These are phyloP conservation scores for Amanita molliuscula DNA, from an alignment of 768 basidiomycete genomes.

Conservation along the genomic window DNA sequence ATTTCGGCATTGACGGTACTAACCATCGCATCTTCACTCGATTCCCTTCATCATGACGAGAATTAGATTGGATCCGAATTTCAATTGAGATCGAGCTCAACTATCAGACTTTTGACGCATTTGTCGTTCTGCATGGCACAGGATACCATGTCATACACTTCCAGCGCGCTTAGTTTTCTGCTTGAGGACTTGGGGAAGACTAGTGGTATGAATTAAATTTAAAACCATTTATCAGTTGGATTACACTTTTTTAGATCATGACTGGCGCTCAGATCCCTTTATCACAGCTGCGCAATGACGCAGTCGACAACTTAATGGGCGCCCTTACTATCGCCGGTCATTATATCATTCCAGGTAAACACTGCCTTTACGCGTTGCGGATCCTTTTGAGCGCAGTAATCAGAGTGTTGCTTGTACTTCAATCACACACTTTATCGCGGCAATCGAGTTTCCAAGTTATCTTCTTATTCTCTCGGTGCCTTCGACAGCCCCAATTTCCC, in stretches of 20 bases:
- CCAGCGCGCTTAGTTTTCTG: constrained; percentile 83
- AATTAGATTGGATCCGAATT: constrained; percentile 79
- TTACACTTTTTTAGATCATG: constrained; percentile 45
- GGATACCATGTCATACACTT: constrained; percentile 86
- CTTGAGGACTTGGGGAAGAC: constrained; percentile 91
- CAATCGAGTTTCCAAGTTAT: constrained; percentile 74
- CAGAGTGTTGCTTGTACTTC: constrained; percentile 84
- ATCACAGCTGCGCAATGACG: constrained; percentile 87
- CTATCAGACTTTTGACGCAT: constrained; percentile 77
- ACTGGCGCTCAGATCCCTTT: constrained; percentile 93
- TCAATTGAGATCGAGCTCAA: constrained; percentile 91
- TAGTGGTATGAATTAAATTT: constrained; percentile 38
- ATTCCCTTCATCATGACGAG: not conserved
- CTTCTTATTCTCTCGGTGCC: constrained; percentile 75
- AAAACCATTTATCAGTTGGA: not conserved
- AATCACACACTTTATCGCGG: constrained; percentile 84
- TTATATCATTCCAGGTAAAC: constrained; percentile 81
- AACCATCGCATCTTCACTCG: constrained; percentile 2
- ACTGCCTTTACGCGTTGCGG: not conserved
- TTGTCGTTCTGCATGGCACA: constrained; percentile 87
- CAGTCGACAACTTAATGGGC: constrained; percentile 86
- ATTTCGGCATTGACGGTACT: constrained; percentile 72
- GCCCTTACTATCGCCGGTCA: constrained; percentile 84
- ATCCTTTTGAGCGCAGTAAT: not conserved
- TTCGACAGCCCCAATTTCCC: constrained; percentile 81